phyloP scores from a whole-genome alignment of 257 asterid species.

The Solanum etuberosum region DNA sequence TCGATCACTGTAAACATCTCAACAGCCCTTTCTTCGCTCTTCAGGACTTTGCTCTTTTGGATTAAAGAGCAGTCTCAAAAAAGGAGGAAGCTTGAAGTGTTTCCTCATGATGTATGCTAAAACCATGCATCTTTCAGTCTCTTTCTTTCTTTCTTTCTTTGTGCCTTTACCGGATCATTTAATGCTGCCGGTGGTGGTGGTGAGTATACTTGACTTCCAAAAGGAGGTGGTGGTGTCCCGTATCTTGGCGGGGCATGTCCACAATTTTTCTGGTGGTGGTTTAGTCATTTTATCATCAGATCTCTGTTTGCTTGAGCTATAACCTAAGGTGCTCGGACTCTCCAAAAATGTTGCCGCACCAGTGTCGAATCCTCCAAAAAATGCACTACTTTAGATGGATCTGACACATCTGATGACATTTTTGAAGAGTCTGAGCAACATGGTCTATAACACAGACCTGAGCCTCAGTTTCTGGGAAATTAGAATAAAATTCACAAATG shows the following conservation, averaged over 20 bases:
- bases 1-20: background rate
- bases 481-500: background rate
- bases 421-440: too few species aligned
- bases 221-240: background rate
- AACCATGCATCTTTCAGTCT: background rate
- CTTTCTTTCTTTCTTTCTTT: background rate
- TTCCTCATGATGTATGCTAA: background rate
- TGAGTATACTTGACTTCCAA: background rate
- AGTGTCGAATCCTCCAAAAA: too few species aligned
- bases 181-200: background rate
- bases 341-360: too few species aligned
- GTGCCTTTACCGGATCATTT: background rate
- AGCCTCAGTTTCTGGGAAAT: background rate
- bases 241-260: background rate
- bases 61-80: background rate
- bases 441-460: background rate
- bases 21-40: background rate
- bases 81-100: background rate
- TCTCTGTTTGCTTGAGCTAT: background rate
- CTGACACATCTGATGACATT: too few species aligned
- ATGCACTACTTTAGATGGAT: too few species aligned
- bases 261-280: background rate
- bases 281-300: conserved; percentile 6
- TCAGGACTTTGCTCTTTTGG: background rate
- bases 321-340: too few species aligned